Evolutionary conservation across 2,329 filamentous ascomycete genomes (phyloP).

Genomic region (Calcarisporium arbuscula): DNA sequence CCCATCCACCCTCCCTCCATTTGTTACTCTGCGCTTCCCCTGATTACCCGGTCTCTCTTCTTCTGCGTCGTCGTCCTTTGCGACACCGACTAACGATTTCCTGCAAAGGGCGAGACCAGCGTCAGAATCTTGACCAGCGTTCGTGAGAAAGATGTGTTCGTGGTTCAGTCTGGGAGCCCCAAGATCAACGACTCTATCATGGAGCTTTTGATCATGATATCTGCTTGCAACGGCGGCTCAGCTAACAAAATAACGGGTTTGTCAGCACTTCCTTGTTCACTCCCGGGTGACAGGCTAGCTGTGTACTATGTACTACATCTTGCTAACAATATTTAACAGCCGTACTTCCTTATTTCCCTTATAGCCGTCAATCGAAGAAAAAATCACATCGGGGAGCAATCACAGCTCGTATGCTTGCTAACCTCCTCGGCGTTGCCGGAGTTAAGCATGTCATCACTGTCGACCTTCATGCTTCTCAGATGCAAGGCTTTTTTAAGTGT

Average conservation of each 20-base stretch:
- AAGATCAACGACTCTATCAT: conserved; percentile 99
- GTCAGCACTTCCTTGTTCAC: too few relatives aligned
- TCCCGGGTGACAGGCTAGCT: conserved; percentile 7
- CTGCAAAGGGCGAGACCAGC: conserved; percentile 63
- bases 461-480: conserved; percentile 94
- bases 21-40: conserved; percentile 2
- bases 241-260: conserved; percentile 93
- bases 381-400: conserved; percentile 96
- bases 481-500: conserved; percentile 98
- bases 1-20: too few relatives aligned
- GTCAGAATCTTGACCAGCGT: conserved; percentile 68
- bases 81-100: conserved; percentile 18
- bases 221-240: conserved; percentile 94
- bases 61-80: conserved; percentile 4
- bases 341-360: conserved; percentile 94
- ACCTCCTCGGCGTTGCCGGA: conserved; percentile 85
- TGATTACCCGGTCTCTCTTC: not conserved
- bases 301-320: conserved; percentile 12
- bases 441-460: conserved; percentile 98
- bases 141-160: conserved; percentile 97
- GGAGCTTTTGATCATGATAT: conserved; percentile 99
- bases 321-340: conserved; percentile 40
- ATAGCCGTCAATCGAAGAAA: conserved; percentile 98
- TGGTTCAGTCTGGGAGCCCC: conserved; percentile 92
- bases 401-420: conserved; percentile 94